These are phyloP conservation scores for Sclerotinia glacialis DNA, from an alignment of 2,329 filamentous ascomycete species.

Conservation along the genomic window DNA sequence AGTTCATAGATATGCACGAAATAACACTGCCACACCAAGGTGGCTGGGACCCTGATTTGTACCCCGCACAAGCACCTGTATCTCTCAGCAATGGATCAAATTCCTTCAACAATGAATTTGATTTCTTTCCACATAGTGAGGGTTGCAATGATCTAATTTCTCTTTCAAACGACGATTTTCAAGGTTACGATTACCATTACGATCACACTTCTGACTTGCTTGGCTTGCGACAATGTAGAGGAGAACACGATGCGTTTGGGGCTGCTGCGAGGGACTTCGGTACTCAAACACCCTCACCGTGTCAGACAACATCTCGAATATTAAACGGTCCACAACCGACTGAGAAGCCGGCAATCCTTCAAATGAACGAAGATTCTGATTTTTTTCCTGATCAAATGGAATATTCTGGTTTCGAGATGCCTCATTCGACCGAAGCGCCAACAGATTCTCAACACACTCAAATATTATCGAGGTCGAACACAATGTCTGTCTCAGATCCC, in stretches of 20 bases:
- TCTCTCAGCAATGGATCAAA: neutral
- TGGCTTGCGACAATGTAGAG: neutral
- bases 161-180: neutral
- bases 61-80: neutral
- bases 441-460: neutral
- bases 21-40: neutral
- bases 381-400: neutral
- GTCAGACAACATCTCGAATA: neutral
- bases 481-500: neutral
- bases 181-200: neutral
- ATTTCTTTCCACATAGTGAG: neutral
- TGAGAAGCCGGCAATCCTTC: neutral
- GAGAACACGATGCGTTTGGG: neutral
- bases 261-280: neutral
- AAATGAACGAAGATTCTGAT: neutral
- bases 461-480: neutral
- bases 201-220: neutral
- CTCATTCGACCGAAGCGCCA: neutral
- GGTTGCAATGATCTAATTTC: neutral
- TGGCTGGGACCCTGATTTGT: neutral
- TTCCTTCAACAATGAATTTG: neutral
- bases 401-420: neutral
- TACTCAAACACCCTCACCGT: neutral
- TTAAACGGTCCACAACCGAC: neutral
- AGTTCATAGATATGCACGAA: neutral